These are phyloP conservation scores for Cutaneotrichosporon arboriforme DNA, from an alignment of 1,284 basidiomycete genomes.

Conservation along the genomic window DNA sequence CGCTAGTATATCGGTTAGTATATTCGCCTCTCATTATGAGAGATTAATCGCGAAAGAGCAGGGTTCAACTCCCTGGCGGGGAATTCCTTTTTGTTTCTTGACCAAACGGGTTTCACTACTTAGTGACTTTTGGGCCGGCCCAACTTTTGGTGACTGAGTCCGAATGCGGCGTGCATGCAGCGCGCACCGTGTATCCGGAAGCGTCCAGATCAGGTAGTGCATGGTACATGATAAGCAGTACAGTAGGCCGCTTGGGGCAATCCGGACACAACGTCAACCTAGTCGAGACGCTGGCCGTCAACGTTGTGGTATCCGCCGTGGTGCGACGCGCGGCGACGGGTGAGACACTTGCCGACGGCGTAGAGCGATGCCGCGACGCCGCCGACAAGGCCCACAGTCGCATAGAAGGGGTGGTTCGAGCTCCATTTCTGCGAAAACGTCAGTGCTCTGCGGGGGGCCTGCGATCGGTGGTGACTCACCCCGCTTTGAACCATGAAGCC, in stretches of 20 bases:
- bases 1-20: slow-evolving; percentile 1
- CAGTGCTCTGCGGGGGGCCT: background rate
- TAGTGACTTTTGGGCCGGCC: too few relatives aligned
- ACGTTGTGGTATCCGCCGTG: slow-evolving; percentile 17
- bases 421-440: slow-evolving; percentile 10
- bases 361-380: slow-evolving; percentile 34
- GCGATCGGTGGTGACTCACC: background rate
- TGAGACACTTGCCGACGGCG: slow-evolving; percentile 32
- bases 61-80: background rate
- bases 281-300: slow-evolving; percentile 16
- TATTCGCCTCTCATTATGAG: background rate
- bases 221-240: too few relatives aligned
- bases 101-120: too few relatives aligned
- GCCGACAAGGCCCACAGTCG: slow-evolving; percentile 31
- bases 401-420: slow-evolving; percentile 41
- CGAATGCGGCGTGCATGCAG: too few relatives aligned
- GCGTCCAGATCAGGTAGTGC: too few relatives aligned
- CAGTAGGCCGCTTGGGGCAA: too few relatives aligned
- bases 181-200: too few relatives aligned
- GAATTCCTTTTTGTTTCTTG: background rate
- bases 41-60: background rate
- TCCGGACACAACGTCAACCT: too few relatives aligned
- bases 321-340: slow-evolving; percentile 16
- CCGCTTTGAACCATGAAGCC: background rate
- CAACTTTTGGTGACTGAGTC: too few relatives aligned